Evolutionary conservation across 768 basidiomycete genomes (phyloP).

Genomic region (Royoungia palumana): DNA sequence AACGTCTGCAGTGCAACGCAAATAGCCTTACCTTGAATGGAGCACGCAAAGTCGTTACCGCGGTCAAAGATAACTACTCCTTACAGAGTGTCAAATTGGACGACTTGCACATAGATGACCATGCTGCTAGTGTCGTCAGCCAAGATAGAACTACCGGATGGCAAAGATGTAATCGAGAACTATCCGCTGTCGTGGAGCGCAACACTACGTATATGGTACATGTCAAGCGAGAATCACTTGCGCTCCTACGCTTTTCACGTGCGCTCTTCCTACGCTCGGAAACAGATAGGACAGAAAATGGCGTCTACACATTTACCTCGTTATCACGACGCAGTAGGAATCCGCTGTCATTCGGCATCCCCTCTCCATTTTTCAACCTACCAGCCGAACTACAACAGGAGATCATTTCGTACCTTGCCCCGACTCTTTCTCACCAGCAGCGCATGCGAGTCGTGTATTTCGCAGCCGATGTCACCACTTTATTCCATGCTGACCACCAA

Average conservation of each 20-base stretch:
- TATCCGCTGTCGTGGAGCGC: constrained; percentile 37
- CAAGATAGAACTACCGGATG: constrained; percentile 24
- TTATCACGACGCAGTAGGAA: constrained; percentile 4
- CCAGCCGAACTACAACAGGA: constrained; percentile 58
- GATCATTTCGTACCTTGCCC: constrained; percentile 56
- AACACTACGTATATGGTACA: constrained; percentile 41
- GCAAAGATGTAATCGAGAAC: constrained; percentile 32
- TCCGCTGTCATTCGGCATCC: constrained; percentile 3
- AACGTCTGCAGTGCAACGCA: constrained; percentile 50
- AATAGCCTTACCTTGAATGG: constrained; percentile 49
- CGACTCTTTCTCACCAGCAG: constrained; percentile 53
- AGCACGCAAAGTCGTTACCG: constrained; percentile 43
- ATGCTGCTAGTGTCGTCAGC: constrained; percentile 23
- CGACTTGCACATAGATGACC: constrained; percentile 36
- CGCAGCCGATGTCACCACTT: constrained; percentile 45
- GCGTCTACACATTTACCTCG: not conserved
- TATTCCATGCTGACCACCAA: constrained; percentile 36
- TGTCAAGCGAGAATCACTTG: constrained; percentile 45
- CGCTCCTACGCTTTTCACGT: constrained; percentile 49
- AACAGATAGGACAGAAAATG: constrained; percentile 1
- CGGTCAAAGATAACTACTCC: constrained; percentile 47
- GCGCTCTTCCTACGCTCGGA: constrained; percentile 43
- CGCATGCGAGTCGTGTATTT: constrained; percentile 50
- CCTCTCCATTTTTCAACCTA: constrained; percentile 38
- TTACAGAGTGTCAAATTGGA: constrained; percentile 49